These are phyloP conservation scores for Malania oleifera DNA, from an alignment of 164 flowering plant species.

Conservation along the genomic window DNA sequence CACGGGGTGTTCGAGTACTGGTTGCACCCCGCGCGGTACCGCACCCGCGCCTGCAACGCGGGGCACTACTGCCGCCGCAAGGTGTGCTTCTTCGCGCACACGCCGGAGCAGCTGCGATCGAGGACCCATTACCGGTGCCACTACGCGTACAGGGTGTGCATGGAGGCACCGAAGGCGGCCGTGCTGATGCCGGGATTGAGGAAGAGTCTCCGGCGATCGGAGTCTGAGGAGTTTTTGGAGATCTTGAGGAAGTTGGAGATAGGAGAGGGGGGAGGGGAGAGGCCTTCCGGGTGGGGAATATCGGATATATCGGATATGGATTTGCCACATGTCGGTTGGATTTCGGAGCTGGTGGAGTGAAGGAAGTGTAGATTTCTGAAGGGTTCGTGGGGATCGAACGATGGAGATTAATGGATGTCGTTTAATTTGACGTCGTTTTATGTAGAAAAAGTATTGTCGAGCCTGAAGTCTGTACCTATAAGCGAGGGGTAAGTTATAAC, in stretches of 20 bases:
- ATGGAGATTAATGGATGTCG: too few species aligned
- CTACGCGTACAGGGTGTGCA: conserved; percentile 1
- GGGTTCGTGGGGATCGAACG: too few species aligned
- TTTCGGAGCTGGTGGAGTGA: conserved; percentile 38
- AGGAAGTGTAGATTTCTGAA: too few species aligned
- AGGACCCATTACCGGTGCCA: conserved; percentile 14
- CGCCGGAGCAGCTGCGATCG: conserved; percentile 40
- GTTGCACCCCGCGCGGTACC: conserved; percentile 58
- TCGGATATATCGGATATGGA: conserved; percentile 14
- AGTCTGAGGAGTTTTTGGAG: conserved; percentile 21
- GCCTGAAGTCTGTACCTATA: too few species aligned
- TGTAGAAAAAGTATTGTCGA: too few species aligned
- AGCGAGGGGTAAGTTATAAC: too few species aligned
- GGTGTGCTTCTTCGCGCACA: conserved; percentile 71
- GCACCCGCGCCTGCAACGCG: conserved; percentile 52
- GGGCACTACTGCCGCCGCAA: conserved; percentile 40
- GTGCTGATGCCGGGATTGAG: background rate
- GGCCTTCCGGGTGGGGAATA: conserved; percentile 3
- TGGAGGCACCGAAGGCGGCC: background rate
- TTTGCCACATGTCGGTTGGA: conserved; percentile 36
- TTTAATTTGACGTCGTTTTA: too few species aligned
- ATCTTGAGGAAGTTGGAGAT: conserved; percentile 24
- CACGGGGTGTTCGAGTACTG: conserved; percentile 70
- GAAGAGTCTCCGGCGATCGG: conserved; percentile 3
- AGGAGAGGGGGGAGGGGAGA: conserved; percentile 1